phyloP scores from a whole-genome alignment of 306 rosid genomes.

The Quercus mongolica region DNA sequence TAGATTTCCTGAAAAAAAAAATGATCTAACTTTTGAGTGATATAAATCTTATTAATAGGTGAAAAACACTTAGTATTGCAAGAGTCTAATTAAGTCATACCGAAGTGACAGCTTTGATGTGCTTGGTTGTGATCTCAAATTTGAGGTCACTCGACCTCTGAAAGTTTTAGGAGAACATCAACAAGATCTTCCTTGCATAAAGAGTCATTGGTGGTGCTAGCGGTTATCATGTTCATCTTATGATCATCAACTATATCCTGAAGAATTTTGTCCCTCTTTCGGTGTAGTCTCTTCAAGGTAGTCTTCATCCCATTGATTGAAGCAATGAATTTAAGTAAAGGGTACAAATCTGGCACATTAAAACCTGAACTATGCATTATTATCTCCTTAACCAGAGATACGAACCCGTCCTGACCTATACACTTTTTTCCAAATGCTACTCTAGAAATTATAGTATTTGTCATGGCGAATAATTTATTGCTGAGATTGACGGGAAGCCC shows the following conservation, averaged over 20 bases:
- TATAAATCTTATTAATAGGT: not conserved
- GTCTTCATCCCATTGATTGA: slow-evolving; percentile 4
- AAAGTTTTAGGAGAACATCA: slow-evolving; percentile 25
- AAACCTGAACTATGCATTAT: not conserved
- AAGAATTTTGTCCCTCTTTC: slow-evolving; percentile 3
- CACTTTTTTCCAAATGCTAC: slow-evolving; percentile 16
- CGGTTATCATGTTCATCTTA: not conserved
- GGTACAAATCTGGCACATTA: slow-evolving; percentile 16
- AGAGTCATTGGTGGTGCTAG: not conserved
- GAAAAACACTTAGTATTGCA: not conserved
- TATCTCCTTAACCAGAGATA: not conserved
- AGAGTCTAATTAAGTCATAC: not conserved
- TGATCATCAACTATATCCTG: slow-evolving; percentile 16
- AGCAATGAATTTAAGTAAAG: slow-evolving; percentile 20
- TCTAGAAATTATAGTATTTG: not conserved
- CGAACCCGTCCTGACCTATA: slow-evolving; percentile 7
- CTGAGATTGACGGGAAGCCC: slow-evolving; percentile 6
- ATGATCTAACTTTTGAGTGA: no score
- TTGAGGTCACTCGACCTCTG: not conserved
- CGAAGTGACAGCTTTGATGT: not conserved
- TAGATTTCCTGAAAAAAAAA: no score
- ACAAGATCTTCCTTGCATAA: slow-evolving; percentile 5
- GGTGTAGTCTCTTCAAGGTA: not conserved
- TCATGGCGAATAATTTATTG: not conserved
- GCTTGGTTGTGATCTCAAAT: not conserved